Conservation (phyloP, 352 stramenopile genomes). For the Phytophthora megakarya region DNA sequence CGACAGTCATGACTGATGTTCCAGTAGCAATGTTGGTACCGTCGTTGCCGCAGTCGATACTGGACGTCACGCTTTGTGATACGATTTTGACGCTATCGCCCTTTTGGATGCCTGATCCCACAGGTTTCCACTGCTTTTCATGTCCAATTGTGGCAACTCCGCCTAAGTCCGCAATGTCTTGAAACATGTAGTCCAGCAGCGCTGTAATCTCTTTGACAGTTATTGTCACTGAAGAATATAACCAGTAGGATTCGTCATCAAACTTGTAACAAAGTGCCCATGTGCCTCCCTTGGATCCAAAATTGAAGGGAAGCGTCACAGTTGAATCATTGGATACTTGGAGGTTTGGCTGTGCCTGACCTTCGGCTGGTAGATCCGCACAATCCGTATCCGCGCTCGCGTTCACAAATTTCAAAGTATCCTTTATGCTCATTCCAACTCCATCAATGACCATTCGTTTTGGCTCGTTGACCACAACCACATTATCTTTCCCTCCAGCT, state of each 20-base stretch:
- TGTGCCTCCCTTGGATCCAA: slow-evolving; percentile 41
- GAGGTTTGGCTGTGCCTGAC: slow-evolving; percentile 39
- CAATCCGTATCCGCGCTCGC: slow-evolving; percentile 41
- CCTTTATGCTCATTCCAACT: slow-evolving; percentile 53
- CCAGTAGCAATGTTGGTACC: slow-evolving; percentile 46
- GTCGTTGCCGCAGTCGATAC: slow-evolving; percentile 47
- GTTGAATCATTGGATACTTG: slow-evolving; percentile 45
- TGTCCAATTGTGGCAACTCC: slow-evolving; percentile 53
- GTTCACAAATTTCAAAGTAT: slow-evolving; percentile 63
- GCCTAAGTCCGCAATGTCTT: slow-evolving; percentile 33
- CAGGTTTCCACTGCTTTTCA: slow-evolving; percentile 48
- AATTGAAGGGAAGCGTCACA: slow-evolving; percentile 64
- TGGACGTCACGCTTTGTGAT: slow-evolving; percentile 45
- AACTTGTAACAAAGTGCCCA: slow-evolving; percentile 79
- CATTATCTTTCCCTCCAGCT: slow-evolving; percentile 31
- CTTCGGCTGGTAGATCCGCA: slow-evolving; percentile 39
- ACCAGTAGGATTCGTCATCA: slow-evolving; percentile 50
- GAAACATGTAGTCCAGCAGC: slow-evolving; percentile 46
- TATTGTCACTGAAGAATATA: slow-evolving; percentile 49
- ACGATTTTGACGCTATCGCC: slow-evolving; percentile 68
- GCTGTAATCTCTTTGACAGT: slow-evolving; percentile 59
- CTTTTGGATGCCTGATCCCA: slow-evolving; percentile 50
- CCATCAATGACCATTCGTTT: slow-evolving; percentile 62
- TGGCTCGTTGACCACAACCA: slow-evolving; percentile 62
- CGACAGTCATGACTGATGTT: slow-evolving; percentile 45